Evolutionary conservation across 352 stramenopile species (phyloP).

Genomic region (Globisporangium cederbergense): DNA sequence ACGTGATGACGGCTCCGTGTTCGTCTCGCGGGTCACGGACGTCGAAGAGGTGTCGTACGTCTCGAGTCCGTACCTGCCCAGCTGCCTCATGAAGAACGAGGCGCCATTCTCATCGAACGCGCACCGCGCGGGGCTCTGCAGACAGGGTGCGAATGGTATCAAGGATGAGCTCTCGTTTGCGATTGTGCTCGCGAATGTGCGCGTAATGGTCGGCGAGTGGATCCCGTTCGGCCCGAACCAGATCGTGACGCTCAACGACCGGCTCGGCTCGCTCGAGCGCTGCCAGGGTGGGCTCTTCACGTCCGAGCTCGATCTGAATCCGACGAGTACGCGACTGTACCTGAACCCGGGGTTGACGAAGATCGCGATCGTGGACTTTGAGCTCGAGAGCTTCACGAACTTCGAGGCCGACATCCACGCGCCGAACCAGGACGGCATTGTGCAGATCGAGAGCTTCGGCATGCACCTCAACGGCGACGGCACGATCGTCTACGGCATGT

Average conservation of each 20-base stretch:
- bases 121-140: slow-evolving; percentile 86
- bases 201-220: slow-evolving; percentile 97
- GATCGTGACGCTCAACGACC: slow-evolving; percentile 97
- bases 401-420: slow-evolving; percentile 98
- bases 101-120: slow-evolving; percentile 94
- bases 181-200: slow-evolving; percentile 96
- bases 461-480: slow-evolving; percentile 81
- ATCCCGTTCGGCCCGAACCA: slow-evolving; percentile 98
- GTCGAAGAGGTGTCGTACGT: slow-evolving; percentile 98
- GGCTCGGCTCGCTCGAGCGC: slow-evolving; percentile 93
- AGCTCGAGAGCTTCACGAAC: slow-evolving; percentile 96
- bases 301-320: slow-evolving; percentile 88
- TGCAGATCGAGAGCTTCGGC: slow-evolving; percentile 98
- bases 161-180: slow-evolving; percentile 94
- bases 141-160: slow-evolving; percentile 80
- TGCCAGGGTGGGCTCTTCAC: slow-evolving; percentile 97
- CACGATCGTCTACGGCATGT: slow-evolving; percentile 86
- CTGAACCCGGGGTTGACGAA: slow-evolving; percentile 91
- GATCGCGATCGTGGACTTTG: slow-evolving; percentile 97
- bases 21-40: slow-evolving; percentile 93
- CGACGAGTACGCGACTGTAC: slow-evolving; percentile 75
- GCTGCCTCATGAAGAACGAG: slow-evolving; percentile 92
- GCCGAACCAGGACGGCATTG: slow-evolving; percentile 88
- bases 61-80: slow-evolving; percentile 94
- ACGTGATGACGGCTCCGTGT: slow-evolving; percentile 77